Conservation (phyloP, 1,284 basidiomycete genomes). For the Cronartium quercuum region DNA sequence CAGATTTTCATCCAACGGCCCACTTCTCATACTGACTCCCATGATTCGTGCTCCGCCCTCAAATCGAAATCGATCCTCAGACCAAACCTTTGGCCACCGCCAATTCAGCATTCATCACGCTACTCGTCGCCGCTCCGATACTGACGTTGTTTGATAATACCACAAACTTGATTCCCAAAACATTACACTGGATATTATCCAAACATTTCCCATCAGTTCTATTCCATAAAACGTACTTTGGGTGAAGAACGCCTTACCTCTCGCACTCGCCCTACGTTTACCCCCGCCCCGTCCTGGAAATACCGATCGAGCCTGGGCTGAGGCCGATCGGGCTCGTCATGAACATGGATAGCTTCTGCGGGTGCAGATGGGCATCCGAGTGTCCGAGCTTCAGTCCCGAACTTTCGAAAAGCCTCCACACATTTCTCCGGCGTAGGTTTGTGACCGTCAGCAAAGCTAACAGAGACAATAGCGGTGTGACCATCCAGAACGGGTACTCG, state of each 20-base stretch:
- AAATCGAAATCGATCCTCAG: no score
- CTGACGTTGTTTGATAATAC: conserved; percentile 90
- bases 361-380: conserved; percentile 81
- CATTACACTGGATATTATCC: background rate
- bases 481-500: conserved; percentile 90
- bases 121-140: conserved; percentile 93
- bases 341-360: conserved; percentile 75
- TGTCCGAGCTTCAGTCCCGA: conserved; percentile 70
- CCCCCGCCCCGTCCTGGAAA: conserved; percentile 84
- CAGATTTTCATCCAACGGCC: no score
- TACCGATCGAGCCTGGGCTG: conserved; percentile 89
- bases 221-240: background rate
- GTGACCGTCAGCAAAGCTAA: conserved; percentile 72
- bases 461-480: conserved; percentile 78
- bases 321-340: conserved; percentile 86
- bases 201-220: background rate
- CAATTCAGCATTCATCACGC: conserved; percentile 94
- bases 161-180: conserved; percentile 71
- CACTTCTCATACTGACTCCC: no score
- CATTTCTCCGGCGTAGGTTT: conserved; percentile 83
- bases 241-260: conserved; percentile 57
- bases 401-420: conserved; percentile 69
- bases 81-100: conserved; percentile 73
- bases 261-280: conserved; percentile 83
- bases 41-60: no score